Percentiles rank a stretch among this genome's conserved stretches.
These are phyloP conservation scores for Geotrichum cucujoidarum DNA, from an alignment of 1,139 yeast genomes.

Conservation along the genomic window DNA sequence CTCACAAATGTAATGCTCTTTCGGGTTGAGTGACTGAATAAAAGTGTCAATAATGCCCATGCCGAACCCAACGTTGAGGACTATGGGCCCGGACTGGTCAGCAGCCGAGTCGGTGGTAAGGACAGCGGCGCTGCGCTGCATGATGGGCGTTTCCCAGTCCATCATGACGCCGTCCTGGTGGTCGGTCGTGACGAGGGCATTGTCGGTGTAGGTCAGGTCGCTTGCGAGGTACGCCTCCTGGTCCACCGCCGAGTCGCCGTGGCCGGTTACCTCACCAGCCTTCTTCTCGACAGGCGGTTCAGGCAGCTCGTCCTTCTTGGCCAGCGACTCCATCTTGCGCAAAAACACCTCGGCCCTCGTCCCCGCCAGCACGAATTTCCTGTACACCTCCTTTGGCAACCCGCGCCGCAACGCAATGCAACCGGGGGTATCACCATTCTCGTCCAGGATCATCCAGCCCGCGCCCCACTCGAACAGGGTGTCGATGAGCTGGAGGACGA, in stretches of 20 bases:
- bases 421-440: slow-evolving; percentile 41
- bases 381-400: slow-evolving; percentile 37
- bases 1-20: slow-evolving; percentile 79
- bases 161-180: slow-evolving; percentile 92
- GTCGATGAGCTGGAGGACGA: slow-evolving; percentile 54
- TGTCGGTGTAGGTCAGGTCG: slow-evolving; percentile 63
- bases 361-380: slow-evolving; percentile 74
- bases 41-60: slow-evolving; percentile 90
- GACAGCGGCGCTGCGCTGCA: slow-evolving; percentile 73
- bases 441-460: slow-evolving; percentile 65
- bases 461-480: slow-evolving; percentile 79
- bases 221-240: slow-evolving; percentile 63
- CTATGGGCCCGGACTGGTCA: slow-evolving; percentile 42
- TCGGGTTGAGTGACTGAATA: slow-evolving; percentile 58
- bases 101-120: slow-evolving; percentile 18
- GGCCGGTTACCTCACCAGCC: slow-evolving; percentile 21
- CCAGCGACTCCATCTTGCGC: slow-evolving; percentile 63
- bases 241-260: slow-evolving; percentile 36
- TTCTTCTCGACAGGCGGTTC: slow-evolving; percentile 31
- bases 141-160: slow-evolving; percentile 88
- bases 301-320: slow-evolving; percentile 45
- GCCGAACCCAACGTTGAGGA: slow-evolving; percentile 88
- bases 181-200: slow-evolving; percentile 65
- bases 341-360: slow-evolving; percentile 81
- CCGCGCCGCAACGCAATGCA: slow-evolving; percentile 37